phyloP scores from a whole-genome alignment of 495 filamentous ascomycete species.

The Annulohypoxylon bovei region DNA sequence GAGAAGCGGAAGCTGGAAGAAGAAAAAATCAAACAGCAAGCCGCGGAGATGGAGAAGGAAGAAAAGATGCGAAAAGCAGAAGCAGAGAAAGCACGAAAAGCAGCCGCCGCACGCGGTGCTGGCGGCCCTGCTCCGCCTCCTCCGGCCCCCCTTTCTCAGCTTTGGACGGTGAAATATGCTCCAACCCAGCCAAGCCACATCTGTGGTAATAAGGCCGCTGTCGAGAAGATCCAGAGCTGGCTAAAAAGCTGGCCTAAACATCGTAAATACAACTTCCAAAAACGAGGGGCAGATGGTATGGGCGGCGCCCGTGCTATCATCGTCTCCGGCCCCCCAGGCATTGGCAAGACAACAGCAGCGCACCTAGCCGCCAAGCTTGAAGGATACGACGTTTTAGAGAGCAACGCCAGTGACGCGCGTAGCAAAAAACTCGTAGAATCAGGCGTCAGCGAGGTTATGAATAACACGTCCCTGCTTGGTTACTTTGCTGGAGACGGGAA shows the following conservation, averaged over 20 bases:
- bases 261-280: constrained; percentile 78
- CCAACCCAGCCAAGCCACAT: constrained; percentile 85
- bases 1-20: constrained; percentile 85
- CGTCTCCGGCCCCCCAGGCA: constrained; percentile 93
- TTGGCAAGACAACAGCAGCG: constrained; percentile 97
- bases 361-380: constrained; percentile 93
- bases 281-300: constrained; percentile 80
- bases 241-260: constrained; percentile 81
- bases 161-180: constrained; percentile 98
- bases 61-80: constrained; percentile 64
- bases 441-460: constrained; percentile 85
- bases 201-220: constrained; percentile 90
- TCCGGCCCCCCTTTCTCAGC: constrained; percentile 66
- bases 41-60: constrained; percentile 80
- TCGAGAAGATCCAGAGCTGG: constrained; percentile 91
- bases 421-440: constrained; percentile 96
- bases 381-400: constrained; percentile 93
- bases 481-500: constrained; percentile 90
- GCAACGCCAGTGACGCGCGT: constrained; percentile 95
- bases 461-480: constrained; percentile 90
- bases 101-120: constrained; percentile 54
- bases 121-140: constrained; percentile 46
- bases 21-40: constrained; percentile 78
- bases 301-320: constrained; percentile 85
- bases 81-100: constrained; percentile 59